Base-by-base conservation (phyloP, 2,329 filamentous ascomycete species). In the Allantophomopsis lycopodina region DNA sequence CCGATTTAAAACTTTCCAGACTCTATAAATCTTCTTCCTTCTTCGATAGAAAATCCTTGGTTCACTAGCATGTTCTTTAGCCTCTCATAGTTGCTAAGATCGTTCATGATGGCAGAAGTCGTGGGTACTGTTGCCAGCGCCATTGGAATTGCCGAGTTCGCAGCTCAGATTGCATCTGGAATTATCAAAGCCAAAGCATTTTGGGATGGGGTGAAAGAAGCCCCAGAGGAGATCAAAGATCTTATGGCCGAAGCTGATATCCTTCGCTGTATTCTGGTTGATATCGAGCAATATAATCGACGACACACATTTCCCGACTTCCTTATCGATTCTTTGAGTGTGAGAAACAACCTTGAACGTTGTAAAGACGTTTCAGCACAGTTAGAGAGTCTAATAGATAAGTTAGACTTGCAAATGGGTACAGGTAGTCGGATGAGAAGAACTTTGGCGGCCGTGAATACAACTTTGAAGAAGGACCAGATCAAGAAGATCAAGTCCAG, bases 191-290 rank as follows among this genome's bases (percentile, higher is more conserved):
- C 44, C 12, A 44, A 43, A 38, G 31, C 38, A 2, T 44, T 41
- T 14, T 44, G 42, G 37, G 35, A 38, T 17, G 17, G 34, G 3
- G 34, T 43, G 14, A 42, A 46, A 31, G 41, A 46, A 21, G 44
- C 40, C 3, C 44, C 44, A 11, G 36, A 38, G 5, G 44, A 46
- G 10, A 40, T 45, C 4, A 30, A 21, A 7, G 15, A 40, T 21
- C 33, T 44, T 3, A 33, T 46, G 14, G 32, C 39, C 7, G 40
- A 45, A 31, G 40, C 44, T 13, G 40, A 46, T 14, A 40, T 35
- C 3, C 16, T 44, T 10, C 39, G 39, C 17, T 6, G 30, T 6
- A 32, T 44, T 6, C 31, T 46, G 11, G 35, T 33, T 11, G 35
- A 37, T 11, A 20, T 42, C 3, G 37, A 37, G 13, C 23, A 38